Base-by-base conservation (phyloP, 1,139 yeast genomes). In the Arxiozyma telluris region DNA sequence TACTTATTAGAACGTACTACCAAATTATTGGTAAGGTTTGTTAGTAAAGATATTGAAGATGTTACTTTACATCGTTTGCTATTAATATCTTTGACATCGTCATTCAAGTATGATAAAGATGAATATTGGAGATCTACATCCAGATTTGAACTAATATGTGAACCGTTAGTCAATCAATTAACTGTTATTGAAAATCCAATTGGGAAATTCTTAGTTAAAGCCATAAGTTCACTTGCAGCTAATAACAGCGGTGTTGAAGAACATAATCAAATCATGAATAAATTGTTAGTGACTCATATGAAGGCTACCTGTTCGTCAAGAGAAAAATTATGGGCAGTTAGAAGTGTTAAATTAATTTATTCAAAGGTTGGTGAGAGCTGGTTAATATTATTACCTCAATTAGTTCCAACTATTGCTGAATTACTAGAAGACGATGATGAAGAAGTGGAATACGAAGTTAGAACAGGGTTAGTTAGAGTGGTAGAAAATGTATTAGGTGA, bases 361-460 rank as follows among this genome's bases (percentile, higher is more conserved):
- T 87, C 87, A 61, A 87, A 87, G 75, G 84, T 90, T 67, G 98
- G 98, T 52, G 98, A 93, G 65, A 90, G 84, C 69, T 93, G 98
- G 98, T 79, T 93, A 59, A 75, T 85, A 43, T 79, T 87, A 75
- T 78, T 93, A 66, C 98, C 98, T 27, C 96, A 93, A 65, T 78
- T 93, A 64, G 96, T 94, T 58, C 99, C 99, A 46, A 80, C 89
- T 59, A 88, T 93, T 69, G 97, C 98, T 6, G 99, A 93, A 71
- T 75, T 94, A 57, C 77, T 93, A 59, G 98, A 93, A 68, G 98
- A 91, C 68, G 98, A 93, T 58, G 95, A 91, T 59, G 98, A 94
- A 70, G 82, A 80, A 50, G 96, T 94, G 38, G 98, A 93, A 71
- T 70, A 82, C 67, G 97, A 89, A 70, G 96, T 90, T 5, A 85